A percentile compares a stretch with the other conserved stretches of the same genome.
Conservation (phyloP, 176 grass and related monocot genomes). For the Metroxylon sagu region DNA sequence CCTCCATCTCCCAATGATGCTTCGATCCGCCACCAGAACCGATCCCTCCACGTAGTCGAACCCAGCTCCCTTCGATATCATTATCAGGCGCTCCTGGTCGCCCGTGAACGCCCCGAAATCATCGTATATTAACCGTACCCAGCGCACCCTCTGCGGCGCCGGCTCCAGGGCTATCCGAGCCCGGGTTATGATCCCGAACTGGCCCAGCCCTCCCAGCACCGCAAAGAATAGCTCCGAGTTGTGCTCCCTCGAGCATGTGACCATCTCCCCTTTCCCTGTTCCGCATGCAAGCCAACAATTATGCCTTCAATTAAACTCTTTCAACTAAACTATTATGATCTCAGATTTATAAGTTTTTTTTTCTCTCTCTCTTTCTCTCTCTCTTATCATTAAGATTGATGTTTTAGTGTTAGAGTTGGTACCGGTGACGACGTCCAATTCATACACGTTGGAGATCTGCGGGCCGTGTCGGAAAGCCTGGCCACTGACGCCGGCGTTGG, state of each 20-base stretch:
- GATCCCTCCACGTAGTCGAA: slow-evolving; percentile 18
- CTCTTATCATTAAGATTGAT: too few relatives aligned
- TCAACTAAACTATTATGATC: too few relatives aligned
- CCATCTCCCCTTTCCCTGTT: slow-evolving; percentile 29
- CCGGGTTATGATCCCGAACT: slow-evolving; percentile 63
- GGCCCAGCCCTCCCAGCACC: slow-evolving; percentile 56
- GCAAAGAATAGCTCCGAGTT: slow-evolving; percentile 40
- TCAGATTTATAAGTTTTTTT: too few relatives aligned
- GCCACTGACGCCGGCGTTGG: slow-evolving; percentile 66
- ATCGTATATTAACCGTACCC: slow-evolving; percentile 47
- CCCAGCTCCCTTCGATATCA: neutral
- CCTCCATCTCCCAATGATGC: neutral
- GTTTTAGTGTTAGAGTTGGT: neutral
- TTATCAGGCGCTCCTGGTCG: slow-evolving; percentile 48
- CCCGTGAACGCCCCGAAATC: slow-evolving; percentile 13
- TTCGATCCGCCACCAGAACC: neutral
- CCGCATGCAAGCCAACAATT: neutral
- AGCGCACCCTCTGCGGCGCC: slow-evolving; percentile 36
- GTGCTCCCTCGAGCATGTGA: slow-evolving; percentile 42
- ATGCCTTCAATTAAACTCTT: neutral
- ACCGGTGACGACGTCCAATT: slow-evolving; percentile 70
- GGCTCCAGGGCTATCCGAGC: slow-evolving; percentile 41
- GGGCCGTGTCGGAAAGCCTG: slow-evolving; percentile 47
- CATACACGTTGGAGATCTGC: slow-evolving; percentile 62
- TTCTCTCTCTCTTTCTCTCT: too few relatives aligned